Evolutionary conservation across 2,329 filamentous ascomycete species (phyloP).

Genomic region (Dothistroma pini): DNA sequence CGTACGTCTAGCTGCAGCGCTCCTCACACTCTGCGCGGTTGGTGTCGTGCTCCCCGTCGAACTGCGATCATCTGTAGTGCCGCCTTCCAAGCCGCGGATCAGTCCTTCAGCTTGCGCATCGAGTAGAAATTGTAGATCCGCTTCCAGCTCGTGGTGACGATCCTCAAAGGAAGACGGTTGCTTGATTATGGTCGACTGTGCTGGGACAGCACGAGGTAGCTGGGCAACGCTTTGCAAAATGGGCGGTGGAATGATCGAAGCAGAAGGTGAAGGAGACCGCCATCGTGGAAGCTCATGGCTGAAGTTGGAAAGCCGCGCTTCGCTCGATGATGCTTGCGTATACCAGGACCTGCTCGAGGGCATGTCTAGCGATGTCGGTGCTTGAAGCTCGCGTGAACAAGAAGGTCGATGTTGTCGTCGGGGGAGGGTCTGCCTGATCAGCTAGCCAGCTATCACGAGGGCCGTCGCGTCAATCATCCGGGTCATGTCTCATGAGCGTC

Average conservation of each 20-base stretch:
- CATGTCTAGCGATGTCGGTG: not conserved
- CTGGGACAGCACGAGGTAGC: constrained; percentile 10
- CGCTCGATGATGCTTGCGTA: constrained; percentile 25
- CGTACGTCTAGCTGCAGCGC: constrained; percentile 32
- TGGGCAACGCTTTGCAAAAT: constrained; percentile 33
- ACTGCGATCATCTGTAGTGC: constrained; percentile 40
- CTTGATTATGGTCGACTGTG: constrained; percentile 43
- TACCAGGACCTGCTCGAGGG: constrained; percentile 29
- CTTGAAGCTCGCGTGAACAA: not conserved
- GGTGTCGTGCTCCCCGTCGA: constrained; percentile 51
- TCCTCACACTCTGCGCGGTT: constrained; percentile 40
- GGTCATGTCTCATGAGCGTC: not conserved
- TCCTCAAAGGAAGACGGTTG: constrained; percentile 38
- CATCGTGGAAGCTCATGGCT: constrained; percentile 33
- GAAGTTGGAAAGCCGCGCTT: constrained; percentile 20
- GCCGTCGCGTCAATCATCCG: not conserved
- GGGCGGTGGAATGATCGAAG: constrained; percentile 34
- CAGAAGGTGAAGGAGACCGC: constrained; percentile 33
- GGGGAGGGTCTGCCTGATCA: not conserved
- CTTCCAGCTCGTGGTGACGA: constrained; percentile 53
- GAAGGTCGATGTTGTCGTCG: not conserved
- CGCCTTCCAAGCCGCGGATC: constrained; percentile 44
- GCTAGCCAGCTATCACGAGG: not conserved
- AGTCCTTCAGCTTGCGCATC: constrained; percentile 60
- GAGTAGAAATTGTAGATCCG: constrained; percentile 56